Base-by-base conservation (phyloP, 495 filamentous ascomycete genomes). In the Penicillium egyptiacum region DNA sequence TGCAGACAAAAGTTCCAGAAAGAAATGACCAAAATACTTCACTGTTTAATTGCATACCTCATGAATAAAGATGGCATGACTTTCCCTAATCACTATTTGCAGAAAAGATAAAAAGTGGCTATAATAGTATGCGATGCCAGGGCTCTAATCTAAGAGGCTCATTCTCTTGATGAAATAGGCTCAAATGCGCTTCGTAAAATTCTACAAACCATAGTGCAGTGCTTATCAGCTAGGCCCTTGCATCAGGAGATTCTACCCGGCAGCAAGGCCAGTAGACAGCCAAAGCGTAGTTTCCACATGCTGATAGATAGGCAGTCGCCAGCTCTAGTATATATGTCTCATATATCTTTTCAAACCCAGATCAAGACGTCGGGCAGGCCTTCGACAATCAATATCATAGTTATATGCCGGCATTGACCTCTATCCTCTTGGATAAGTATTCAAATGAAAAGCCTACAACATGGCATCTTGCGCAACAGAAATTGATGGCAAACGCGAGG, bases 401-500 rank as follows among this genome's bases (percentile, higher is more conserved):
- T 46, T 14, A 9, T 16, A 6, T 3, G 1, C 43, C 14, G 2
- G 23, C 19, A 45, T 41, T 41, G 17, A 3, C 20, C 40, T 30
- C 8, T 30, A 30, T 30, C 9, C 28, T 11, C 28, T 11, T 30
- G 9, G 28, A 8, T 30, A 30, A 9, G 7, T 12, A 17, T 20
- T 31, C 16, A 48, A 17, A 10, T 1, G 4, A 37, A 25, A 23
- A 5, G 2, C n/a, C n/a, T 6, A 48, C 3, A 30, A n/a, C 12
- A 53, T 42, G 37, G 16, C 39, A 43, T 20, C 12, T 16, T 45
- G 9, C 3, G 4, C 40, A 44, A 12, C 7, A 26, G 16, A 53
- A 2, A 12, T 53, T 16, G n/a, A 43, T 39, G 50, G 40, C 9
- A 58, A 58, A 49, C 20, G 7, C 9, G n/a, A 42, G 25, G 9